Base-by-base conservation (phyloP, 1,284 basidiomycete species). In the Bjerkandera adusta region DNA sequence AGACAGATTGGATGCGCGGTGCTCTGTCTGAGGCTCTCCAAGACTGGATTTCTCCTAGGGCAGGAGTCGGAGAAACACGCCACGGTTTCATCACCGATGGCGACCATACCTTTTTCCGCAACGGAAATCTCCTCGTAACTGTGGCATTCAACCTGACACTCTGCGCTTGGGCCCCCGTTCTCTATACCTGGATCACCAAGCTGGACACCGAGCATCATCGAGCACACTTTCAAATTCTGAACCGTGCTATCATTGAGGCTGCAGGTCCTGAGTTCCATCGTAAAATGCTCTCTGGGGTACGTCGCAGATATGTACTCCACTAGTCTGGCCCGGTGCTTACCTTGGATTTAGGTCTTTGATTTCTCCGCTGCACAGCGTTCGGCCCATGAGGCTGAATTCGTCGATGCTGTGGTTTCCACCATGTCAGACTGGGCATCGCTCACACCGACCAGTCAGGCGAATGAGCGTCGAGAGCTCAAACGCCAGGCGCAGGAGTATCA, bases 71-170 rank as follows among this genome's bases (percentile, higher is more conserved):
- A n/a, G n/a, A n/a, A n/a, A 36, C 25, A 6, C 36, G 38, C 10
- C 48, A 45, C 33, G 48, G 48, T 10, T 46, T 35, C 36, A 35
- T 50, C 1, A 50, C 48, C 2, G 43, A 50, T 32, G 38, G 43
- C n/a, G 44, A 50, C 38, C 48, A 50, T 20, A 27, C 30, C 4
- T 50, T 35, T 24, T 46, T 50, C 32, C 16, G 12, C 11, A 3
- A 27, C 5, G 48, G 48, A 3, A 46, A 16, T n/a, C 37, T 50
- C 11, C 11, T 50, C 18, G 34, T 32, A 3, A 46, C 48, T 6
- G 24, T 29, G 21, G 43, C 24, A 3, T 50, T 46, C 38, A 42
- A 24, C 20, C 8, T 35, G 4, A 18, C 4, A 4, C n/a, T 35
- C 8, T 34, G 26, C n/a, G 12, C 12, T 12, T 50, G 48, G 48